These are phyloP conservation scores for Oxyria digyna DNA, from an alignment of 148 eudicot species.

Conservation along the genomic window DNA sequence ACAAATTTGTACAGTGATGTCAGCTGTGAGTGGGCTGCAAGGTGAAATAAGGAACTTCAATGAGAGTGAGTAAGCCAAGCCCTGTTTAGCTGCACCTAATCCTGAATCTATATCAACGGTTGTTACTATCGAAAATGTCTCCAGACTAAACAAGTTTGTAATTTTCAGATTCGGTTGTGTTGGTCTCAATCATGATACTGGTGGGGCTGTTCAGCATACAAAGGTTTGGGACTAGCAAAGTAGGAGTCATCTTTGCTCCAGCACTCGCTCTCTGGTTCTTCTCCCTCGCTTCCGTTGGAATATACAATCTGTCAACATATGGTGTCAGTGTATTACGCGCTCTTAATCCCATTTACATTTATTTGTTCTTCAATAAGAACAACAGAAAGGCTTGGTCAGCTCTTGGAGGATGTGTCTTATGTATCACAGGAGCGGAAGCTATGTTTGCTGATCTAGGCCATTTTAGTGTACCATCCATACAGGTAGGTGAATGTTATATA, in stretches of 20 bases:
- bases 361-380: slow-evolving; percentile 69
- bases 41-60: slow-evolving; percentile 71
- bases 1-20: slow-evolving; percentile 49
- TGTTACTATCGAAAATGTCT: no score
- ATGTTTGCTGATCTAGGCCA: slow-evolving; percentile 99
- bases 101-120: no score
- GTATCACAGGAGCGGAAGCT: slow-evolving; percentile 99
- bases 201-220: slow-evolving; percentile 82
- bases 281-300: slow-evolving; percentile 65
- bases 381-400: slow-evolving; percentile 63
- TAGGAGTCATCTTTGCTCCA: slow-evolving; percentile 85
- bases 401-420: slow-evolving; percentile 96
- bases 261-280: slow-evolving; percentile 92
- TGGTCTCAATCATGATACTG: slow-evolving; percentile 66
- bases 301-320: slow-evolving; percentile 54
- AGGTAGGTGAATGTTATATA: slow-evolving; percentile 44
- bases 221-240: slow-evolving; percentile 90
- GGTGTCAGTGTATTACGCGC: slow-evolving; percentile 65
- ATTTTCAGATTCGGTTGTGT: slow-evolving; percentile 65
- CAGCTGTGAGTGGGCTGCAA: slow-evolving; percentile 94
- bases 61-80: slow-evolving; percentile 56
- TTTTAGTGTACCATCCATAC: slow-evolving; percentile 82
- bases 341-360: slow-evolving; percentile 76
- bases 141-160: no score
- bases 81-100: no score